Percentiles rank a stretch among this genome's conserved stretches.
These are phyloP conservation scores for Pezicula neosporulosa DNA, from an alignment of 2,329 filamentous ascomycete species.

Conservation along the genomic window DNA sequence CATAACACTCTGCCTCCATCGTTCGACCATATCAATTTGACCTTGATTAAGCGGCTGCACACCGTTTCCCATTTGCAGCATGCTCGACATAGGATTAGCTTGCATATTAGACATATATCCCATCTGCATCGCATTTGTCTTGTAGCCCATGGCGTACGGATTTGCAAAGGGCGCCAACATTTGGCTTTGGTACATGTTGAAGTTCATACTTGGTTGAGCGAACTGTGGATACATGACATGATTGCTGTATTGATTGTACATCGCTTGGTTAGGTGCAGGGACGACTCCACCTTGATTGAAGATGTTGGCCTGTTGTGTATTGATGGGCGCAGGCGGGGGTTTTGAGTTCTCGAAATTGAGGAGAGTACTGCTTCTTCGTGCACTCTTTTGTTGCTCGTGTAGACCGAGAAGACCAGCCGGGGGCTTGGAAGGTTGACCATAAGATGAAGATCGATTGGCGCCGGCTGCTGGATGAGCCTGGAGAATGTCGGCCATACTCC, in stretches of 20 bases:
- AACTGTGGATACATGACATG: constrained; percentile 12
- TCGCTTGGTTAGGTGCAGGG: constrained; percentile 8
- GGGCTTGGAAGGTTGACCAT: constrained; percentile 14
- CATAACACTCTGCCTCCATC: constrained; percentile 32
- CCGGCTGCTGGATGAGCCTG: constrained; percentile 45
- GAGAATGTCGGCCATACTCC: constrained; percentile 41
- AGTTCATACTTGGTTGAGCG: constrained; percentile 17
- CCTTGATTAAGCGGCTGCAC: constrained; percentile 24
- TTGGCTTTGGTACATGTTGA: constrained; percentile 2
- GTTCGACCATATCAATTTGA: constrained; percentile 31
- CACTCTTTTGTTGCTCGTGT: constrained; percentile 22
- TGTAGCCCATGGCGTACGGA: constrained; percentile 17
- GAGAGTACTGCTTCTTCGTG: constrained; percentile 20
- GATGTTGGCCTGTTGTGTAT: constrained; percentile 14
- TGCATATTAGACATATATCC: constrained; percentile 13
- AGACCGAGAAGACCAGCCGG: constrained; percentile 24
- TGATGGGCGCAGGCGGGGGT: constrained; percentile 7
- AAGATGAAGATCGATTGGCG: constrained; percentile 9
- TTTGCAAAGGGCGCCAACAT: constrained; percentile 20
- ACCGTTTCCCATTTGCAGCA: constrained; percentile 16
- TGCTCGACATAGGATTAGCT: constrained; percentile 13
- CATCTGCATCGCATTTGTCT: constrained; percentile 14
- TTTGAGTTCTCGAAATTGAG: constrained; percentile 18
- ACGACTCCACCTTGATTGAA: constrained; percentile 22
- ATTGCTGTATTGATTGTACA: constrained; percentile 8